phyloP scores from a whole-genome alignment of 192 early-diverging fungal genomes.

The Coemansia sp. region DNA sequence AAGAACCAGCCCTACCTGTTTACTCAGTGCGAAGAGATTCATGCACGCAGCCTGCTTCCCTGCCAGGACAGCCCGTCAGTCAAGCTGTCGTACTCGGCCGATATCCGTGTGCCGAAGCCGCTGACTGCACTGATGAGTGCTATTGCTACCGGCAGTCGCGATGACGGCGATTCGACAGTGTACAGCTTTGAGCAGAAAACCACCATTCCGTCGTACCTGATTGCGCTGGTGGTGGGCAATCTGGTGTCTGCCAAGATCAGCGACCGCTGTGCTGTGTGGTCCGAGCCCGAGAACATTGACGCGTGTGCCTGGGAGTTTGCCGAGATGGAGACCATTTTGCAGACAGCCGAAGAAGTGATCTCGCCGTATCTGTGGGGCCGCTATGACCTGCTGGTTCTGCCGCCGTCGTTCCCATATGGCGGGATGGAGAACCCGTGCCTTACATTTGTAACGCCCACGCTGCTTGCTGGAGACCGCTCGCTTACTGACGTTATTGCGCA shows the following conservation, averaged over 20 bases:
- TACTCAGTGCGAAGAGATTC: constrained; percentile 95
- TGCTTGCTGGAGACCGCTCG: constrained; percentile 91
- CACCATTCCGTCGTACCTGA: constrained; percentile 91
- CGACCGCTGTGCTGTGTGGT: constrained; percentile 93
- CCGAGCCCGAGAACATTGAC: constrained; percentile 76
- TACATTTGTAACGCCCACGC: constrained; percentile 96
- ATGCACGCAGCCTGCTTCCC: constrained; percentile 87
- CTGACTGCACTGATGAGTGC: constrained; percentile 95
- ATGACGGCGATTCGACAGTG: constrained; percentile 55
- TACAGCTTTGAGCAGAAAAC: constrained; percentile 85
- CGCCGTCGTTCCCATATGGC: constrained; percentile 83
- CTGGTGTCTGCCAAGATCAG: constrained; percentile 67
- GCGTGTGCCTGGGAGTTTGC: constrained; percentile 93
- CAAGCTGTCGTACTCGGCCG: constrained; percentile 88
- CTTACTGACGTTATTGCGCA: constrained; percentile 94
- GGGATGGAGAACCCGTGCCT: constrained; percentile 98
- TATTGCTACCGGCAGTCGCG: constrained; percentile 62
- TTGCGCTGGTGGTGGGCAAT: constrained; percentile 93
- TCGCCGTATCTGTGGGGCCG: constrained; percentile 95
- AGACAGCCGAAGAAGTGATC: constrained; percentile 67
- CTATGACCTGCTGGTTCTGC: constrained; percentile 90
- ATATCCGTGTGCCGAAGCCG: constrained; percentile 68
- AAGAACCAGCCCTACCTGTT: constrained; percentile 94
- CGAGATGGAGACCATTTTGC: constrained; percentile 66
- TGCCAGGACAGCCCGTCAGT: constrained; percentile 85